Evolutionary conservation across 371 early-diverging fungal species (phyloP).

Genomic region (Parasitella parasitica): DNA sequence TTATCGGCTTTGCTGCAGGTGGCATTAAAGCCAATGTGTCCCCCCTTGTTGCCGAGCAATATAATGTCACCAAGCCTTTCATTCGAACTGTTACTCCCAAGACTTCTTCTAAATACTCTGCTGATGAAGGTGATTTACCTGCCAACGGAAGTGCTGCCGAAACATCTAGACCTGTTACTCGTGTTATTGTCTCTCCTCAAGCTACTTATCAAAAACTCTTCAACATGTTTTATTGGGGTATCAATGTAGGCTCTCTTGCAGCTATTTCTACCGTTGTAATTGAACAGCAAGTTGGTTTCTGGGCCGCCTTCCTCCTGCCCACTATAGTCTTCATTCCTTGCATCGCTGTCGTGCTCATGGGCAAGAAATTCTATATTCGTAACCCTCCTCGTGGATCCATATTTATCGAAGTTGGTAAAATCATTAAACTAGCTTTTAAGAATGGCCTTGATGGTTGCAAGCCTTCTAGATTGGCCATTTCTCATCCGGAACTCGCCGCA

Average conservation of each 20-base stretch:
- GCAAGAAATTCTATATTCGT: constrained; percentile 58
- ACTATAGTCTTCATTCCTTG: constrained; percentile 68
- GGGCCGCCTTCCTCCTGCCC: constrained; percentile 72
- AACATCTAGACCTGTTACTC: constrained; percentile 14
- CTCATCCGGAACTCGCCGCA: constrained; percentile 36
- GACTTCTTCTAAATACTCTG: constrained; percentile 40
- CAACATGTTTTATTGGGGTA: constrained; percentile 75
- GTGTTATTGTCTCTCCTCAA: constrained; percentile 53
- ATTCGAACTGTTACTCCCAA: constrained; percentile 39
- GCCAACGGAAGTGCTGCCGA: constrained; percentile 1
- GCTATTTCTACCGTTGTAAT: constrained; percentile 64
- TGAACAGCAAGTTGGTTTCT: constrained; percentile 57
- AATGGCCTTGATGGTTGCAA: constrained; percentile 44
- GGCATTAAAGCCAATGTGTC: constrained; percentile 55
- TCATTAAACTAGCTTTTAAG: constrained; percentile 31
- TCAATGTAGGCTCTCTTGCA: constrained; percentile 67
- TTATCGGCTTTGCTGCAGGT: constrained; percentile 69
- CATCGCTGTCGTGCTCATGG: constrained; percentile 57
- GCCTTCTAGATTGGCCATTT: constrained; percentile 25
- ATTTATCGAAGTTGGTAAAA: constrained; percentile 44
- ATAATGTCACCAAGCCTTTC: constrained; percentile 30
- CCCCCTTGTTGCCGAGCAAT: constrained; percentile 49
- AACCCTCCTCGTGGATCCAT: constrained; percentile 64
- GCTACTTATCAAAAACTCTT: constrained; percentile 52
- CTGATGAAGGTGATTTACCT: constrained; percentile 33